phyloP scores from a whole-genome alignment of 208 protist genomes.

The Leishmania arabica region DNA sequence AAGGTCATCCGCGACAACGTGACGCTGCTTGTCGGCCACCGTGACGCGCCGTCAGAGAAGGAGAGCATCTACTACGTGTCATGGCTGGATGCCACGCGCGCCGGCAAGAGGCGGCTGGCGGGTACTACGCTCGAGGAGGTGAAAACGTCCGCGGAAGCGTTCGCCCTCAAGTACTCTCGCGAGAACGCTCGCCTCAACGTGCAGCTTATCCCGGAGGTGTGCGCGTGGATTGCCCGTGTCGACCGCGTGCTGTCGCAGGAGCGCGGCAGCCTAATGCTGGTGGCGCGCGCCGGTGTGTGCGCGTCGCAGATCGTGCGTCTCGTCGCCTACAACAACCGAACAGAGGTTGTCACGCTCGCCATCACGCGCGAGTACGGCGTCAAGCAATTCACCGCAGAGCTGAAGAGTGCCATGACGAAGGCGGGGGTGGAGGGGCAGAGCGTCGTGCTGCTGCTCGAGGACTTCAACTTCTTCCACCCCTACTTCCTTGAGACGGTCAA shows the following conservation, averaged over 20 bases:
- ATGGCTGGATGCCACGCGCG: slow-evolving; percentile 50
- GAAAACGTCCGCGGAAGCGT: slow-evolving; percentile 68
- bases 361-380: slow-evolving; percentile 92
- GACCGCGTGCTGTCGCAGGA: slow-evolving; percentile 96
- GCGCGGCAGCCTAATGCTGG: slow-evolving; percentile 94
- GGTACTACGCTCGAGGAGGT: slow-evolving; percentile 64
- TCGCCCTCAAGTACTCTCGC: slow-evolving; percentile 90
- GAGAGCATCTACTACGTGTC: slow-evolving; percentile 80
- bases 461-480: slow-evolving; percentile 93
- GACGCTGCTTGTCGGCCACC: slow-evolving; percentile 73
- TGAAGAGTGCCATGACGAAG: slow-evolving; percentile 92
- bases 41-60: slow-evolving; percentile 67
- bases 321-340: slow-evolving; percentile 90
- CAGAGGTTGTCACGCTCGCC: slow-evolving; percentile 89
- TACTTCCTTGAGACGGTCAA: slow-evolving; percentile 95
- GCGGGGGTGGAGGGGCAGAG: slow-evolving; percentile 92
- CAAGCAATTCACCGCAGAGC: slow-evolving; percentile 94
- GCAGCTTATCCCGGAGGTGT: slow-evolving; percentile 95
- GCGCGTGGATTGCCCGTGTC: slow-evolving; percentile 92
- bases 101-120: slow-evolving; percentile 62
- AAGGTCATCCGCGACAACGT: slow-evolving; percentile 86
- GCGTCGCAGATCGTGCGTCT: slow-evolving; percentile 91
- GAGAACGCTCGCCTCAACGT: slow-evolving; percentile 94
- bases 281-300: slow-evolving; percentile 95
- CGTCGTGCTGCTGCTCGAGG: slow-evolving; percentile 95